Base-by-base conservation (phyloP, 1,139 yeast species). In the Sugiyamaella japonica region DNA sequence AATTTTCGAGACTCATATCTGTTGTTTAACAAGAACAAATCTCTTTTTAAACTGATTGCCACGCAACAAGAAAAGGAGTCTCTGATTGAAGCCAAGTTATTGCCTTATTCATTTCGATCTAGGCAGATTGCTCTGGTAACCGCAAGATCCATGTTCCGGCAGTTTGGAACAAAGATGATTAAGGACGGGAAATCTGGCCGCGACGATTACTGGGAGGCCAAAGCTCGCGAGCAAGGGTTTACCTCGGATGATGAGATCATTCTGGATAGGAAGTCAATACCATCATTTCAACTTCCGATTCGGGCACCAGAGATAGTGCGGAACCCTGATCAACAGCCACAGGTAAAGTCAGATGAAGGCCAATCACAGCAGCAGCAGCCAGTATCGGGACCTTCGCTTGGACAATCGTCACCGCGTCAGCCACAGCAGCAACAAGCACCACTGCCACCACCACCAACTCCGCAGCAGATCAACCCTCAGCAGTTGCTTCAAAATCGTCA, bases 131-230 rank as follows among this genome's bases (percentile, higher is more conserved):
- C 84, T 49, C 79, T 85, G 1, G 74, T 76, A n/a, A 77, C 85
- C 16, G 85, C 86, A 3, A 71, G 86, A 55, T 81, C 88, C 2
- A 81, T 86, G 44, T 88, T 75, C 67, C 73, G 89, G 56, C 83
- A 81, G 62, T 87, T 86, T 70, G 95, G 95, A 8, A 86, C 93
- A 1, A 76, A 83, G 46, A 74, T 85, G 46, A 73, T 88, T 41
- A 74, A 75, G 12, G 76, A 77, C 49, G 95, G 95, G 23, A 76
- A 77, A 52, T 80, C 89, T 59, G 83, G 86, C 9, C 70, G 73
- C 16, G 95, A 87, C 69, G 95, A 87, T 68, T 87, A 87, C 66
- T 87, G 93, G 89, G 95, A 86, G 66, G 80, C 77, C 38, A 70
- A 75, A 42, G 86, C 88, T 0, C 76, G 77, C 53, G 83, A 80